Conservation (phyloP, 805 yeast genomes). For the Candida glaebosa region DNA sequence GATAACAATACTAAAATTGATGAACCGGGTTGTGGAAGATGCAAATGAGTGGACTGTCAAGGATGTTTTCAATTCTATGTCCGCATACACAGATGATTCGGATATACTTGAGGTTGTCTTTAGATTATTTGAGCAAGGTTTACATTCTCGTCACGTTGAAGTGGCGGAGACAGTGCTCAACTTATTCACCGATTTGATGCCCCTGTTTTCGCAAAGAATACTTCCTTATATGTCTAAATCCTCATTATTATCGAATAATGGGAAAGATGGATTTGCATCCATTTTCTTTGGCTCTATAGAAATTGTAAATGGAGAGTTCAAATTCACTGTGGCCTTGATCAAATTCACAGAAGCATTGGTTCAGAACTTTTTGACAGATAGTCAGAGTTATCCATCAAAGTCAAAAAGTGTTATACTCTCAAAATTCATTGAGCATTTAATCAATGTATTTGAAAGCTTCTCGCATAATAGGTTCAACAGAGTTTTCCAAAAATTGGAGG, state of each 20-base stretch:
- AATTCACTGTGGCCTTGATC: constrained; percentile 59
- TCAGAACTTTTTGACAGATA: constrained; percentile 38
- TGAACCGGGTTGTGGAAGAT: constrained; percentile 45
- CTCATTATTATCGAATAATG: constrained; percentile 54
- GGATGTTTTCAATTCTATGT: constrained; percentile 38
- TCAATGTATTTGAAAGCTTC: constrained; percentile 74
- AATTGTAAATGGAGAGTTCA: constrained; percentile 62
- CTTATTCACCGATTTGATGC: constrained; percentile 47
- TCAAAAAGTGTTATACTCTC: constrained; percentile 53
- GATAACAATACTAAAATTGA: constrained; percentile 47
- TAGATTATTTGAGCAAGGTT: constrained; percentile 63
- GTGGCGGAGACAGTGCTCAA: constrained; percentile 45
- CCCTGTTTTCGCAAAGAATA: constrained; percentile 57
- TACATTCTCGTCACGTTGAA: constrained; percentile 50
- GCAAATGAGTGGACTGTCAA: constrained; percentile 27
- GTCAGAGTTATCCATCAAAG: constrained; percentile 19
- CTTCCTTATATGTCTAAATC: constrained; percentile 79
- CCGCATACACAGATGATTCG: constrained; percentile 47
- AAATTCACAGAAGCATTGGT: constrained; percentile 53
- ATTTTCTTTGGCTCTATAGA: constrained; percentile 70
- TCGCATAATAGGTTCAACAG: constrained; percentile 63
- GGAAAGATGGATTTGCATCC: constrained; percentile 60
- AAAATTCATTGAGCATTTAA: constrained; percentile 50
- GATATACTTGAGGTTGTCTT: constrained; percentile 62
- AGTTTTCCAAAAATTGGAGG: constrained; percentile 53